A percentile compares a stretch with the other conserved stretches of the same genome.
These are phyloP conservation scores for Wickerhamiella kurtzmanii DNA, from an alignment of 805 yeast species.

Conservation along the genomic window DNA sequence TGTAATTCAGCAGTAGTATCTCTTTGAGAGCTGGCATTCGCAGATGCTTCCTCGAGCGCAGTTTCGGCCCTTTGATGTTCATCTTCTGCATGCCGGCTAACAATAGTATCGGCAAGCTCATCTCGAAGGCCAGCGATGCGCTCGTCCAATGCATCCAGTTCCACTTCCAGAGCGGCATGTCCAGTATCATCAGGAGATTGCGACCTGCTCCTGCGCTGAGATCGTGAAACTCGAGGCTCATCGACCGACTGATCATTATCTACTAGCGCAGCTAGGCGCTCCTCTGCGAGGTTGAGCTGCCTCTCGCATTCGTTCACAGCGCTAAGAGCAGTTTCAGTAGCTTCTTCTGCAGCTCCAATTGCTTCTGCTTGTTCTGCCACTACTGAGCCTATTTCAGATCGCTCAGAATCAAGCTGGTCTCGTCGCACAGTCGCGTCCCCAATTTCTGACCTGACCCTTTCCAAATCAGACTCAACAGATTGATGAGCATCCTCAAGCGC, in stretches of 20 bases:
- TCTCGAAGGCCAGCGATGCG: neutral
- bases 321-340: neutral
- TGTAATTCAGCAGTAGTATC: constrained; percentile 39
- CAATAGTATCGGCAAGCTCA: neutral
- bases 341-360: constrained; percentile 30
- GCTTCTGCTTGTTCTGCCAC: constrained; percentile 51
- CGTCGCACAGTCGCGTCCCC: constrained; percentile 10
- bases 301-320: neutral
- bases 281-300: neutral
- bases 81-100: neutral
- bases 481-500: constrained; percentile 13
- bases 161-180: neutral
- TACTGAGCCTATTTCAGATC: constrained; percentile 29
- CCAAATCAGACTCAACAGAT: constrained; percentile 8
- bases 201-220: too few relatives aligned
- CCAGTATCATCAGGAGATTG: too few relatives aligned
- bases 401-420: constrained; percentile 40
- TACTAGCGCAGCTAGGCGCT: neutral
- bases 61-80: constrained; percentile 6
- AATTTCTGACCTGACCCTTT: constrained; percentile 16
- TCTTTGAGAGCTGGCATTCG: constrained; percentile 19
- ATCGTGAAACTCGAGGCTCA: too few relatives aligned
- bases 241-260: neutral
- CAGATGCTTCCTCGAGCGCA: constrained; percentile 5
- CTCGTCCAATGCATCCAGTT: neutral